Evolutionary conservation across 306 rosid genomes (phyloP).

Genomic region (Malus sieversii): DNA sequence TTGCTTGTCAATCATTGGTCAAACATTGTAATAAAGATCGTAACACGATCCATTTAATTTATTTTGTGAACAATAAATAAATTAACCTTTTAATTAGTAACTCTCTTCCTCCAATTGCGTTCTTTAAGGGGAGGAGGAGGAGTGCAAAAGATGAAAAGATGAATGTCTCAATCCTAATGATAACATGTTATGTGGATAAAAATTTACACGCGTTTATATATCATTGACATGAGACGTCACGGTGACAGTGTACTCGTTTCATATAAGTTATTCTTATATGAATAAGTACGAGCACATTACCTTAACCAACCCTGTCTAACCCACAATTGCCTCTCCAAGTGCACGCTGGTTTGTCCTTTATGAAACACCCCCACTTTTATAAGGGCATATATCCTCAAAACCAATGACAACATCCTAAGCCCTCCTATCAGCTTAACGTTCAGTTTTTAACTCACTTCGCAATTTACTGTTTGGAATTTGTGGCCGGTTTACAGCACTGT

Average conservation of each 20-base stretch:
- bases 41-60: neutral
- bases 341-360: neutral
- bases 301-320: neutral
- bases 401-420: neutral
- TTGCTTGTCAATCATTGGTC: no score
- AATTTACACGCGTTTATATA: no score
- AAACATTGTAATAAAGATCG: fast-evolving
- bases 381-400: neutral
- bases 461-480: neutral
- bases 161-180: neutral
- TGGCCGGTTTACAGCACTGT: neutral
- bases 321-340: neutral
- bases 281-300: neutral
- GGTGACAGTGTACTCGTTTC: no score
- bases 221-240: neutral
- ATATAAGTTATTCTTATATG: no score
- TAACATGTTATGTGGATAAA: neutral
- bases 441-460: no score
- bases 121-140: neutral
- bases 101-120: neutral
- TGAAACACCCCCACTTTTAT: neutral
- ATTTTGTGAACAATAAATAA: neutral
- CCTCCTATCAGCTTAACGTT: no score
- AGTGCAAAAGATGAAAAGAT: neutral
- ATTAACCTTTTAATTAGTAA: neutral